Evolutionary conservation across 441 rosid genomes (phyloP).

Genomic region (Populus trichocarpa): DNA sequence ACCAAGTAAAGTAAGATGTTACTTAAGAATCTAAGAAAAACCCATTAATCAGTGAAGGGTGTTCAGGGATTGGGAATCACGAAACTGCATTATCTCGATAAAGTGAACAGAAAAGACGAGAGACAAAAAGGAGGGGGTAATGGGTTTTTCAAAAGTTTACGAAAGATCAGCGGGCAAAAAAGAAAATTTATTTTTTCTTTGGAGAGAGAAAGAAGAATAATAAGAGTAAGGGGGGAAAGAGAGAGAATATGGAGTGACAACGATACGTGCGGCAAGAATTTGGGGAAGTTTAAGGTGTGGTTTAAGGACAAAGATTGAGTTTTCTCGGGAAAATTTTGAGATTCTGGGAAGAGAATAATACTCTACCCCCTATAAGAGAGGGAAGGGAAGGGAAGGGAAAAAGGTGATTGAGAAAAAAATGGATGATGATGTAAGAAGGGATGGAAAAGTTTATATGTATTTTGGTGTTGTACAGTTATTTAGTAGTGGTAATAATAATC

Average conservation of each 20-base stretch:
- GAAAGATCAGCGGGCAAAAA: background rate
- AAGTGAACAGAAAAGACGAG: background rate
- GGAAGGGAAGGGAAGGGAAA: background rate
- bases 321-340: slow-evolving; percentile 27
- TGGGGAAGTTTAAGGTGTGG: slow-evolving; percentile 34
- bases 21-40: slow-evolving; percentile 22
- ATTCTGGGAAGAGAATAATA: slow-evolving; percentile 23
- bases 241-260: slow-evolving; percentile 22
- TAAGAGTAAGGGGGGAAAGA: background rate
- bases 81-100: slow-evolving; percentile 19
- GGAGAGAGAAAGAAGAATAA: background rate
- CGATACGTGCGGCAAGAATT: slow-evolving; percentile 27
- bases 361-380: background rate
- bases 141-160: background rate
- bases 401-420: background rate
- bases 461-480: background rate
- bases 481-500: too few relatives aligned
- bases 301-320: slow-evolving; percentile 20
- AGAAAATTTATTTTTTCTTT: background rate
- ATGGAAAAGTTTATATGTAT: background rate
- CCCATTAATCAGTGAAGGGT: slow-evolving; percentile 20
- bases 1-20: slow-evolving; percentile 5
- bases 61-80: slow-evolving; percentile 7
- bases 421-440: background rate
- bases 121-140: background rate